Percentiles rank a stretch among this genome's conserved stretches.
Evolutionary conservation across 2,329 filamentous ascomycete genomes (phyloP).

Genomic region (Beauveria varroae): DNA sequence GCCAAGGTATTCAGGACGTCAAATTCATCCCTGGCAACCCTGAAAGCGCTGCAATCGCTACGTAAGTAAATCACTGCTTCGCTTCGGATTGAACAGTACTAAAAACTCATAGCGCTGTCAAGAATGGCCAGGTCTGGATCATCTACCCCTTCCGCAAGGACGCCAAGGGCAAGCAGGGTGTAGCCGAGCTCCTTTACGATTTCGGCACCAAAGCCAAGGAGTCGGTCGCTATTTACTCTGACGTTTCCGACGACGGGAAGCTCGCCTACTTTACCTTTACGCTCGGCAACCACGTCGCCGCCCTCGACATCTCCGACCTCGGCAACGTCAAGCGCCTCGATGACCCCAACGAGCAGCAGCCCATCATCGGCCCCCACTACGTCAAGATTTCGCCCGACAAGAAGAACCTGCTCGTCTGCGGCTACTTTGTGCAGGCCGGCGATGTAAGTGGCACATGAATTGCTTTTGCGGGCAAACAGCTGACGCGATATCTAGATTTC

Average conservation of each 20-base stretch:
- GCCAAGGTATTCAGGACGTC: conserved; percentile 55
- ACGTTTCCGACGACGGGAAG: conserved; percentile 50
- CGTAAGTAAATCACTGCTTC: conserved; percentile 21
- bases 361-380: conserved; percentile 55
- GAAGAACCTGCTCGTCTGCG: conserved; percentile 57
- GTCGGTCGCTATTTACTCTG: conserved; percentile 52
- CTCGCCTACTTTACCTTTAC: conserved; percentile 54
- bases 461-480: background rate
- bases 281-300: conserved; percentile 53
- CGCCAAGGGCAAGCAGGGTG: conserved; percentile 47
- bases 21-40: conserved; percentile 57
- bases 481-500: conserved; percentile 32
- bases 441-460: conserved; percentile 25
- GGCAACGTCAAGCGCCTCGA: conserved; percentile 53
- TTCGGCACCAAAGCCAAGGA: conserved; percentile 49
- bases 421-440: conserved; percentile 58
- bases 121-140: conserved; percentile 54
- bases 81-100: background rate
- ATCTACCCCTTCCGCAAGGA: conserved; percentile 55
- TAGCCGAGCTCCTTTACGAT: conserved; percentile 50
- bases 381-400: conserved; percentile 57
- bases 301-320: conserved; percentile 55
- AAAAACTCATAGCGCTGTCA: conserved; percentile 37
- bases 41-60: conserved; percentile 51
- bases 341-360: conserved; percentile 49